Base-by-base conservation (phyloP, 352 stramenopile genomes). In the Globisporangium uncinulatum region DNA sequence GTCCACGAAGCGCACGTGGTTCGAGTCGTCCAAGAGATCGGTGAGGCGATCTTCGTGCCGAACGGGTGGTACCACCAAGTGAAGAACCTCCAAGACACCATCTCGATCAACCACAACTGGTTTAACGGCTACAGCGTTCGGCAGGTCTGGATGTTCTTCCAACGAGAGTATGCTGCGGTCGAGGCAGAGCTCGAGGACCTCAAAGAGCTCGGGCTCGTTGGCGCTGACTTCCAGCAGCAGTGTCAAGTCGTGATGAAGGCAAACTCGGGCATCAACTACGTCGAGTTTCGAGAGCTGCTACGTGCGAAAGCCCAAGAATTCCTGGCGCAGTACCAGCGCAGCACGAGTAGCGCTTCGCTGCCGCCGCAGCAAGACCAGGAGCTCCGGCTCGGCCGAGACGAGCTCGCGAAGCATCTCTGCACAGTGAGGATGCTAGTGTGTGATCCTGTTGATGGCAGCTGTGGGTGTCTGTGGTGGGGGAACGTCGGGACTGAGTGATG, bases 81-180 rank as follows among this genome's bases (percentile, higher is more conserved):
- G 8, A 73, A 77, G 24, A 99, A 99, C 66, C 43, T 97, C 13
- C 73, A 91, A 36, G 78, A 95, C 65, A 98, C 93, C 17, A 84
- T 99, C 47, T 98, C 92, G 1, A 96, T 99, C 66, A 99, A 99
- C 79, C 94, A 98, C 68, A 99, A 99, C 71, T 99, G 96, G 96
- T 96, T 98, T 61, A 98, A 96, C 52, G 84, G 78, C 42, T 94
- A 83, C 65, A 92, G 83, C 42, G 49, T 92, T 17, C 45, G 32
- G 13, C 59, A 79, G 21, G 55, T 94, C 17, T 93, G 83, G 85
- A 4, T 19, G 4, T 94, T 91, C 59, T 77, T 94, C n/a, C 73
- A 86, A 51, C 51, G 34, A 3, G 81, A 94, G 43, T 74, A 83
- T 32, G 59, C 57, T 0, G 83, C 80, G 0, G 81, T 93, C 0